Percentiles rank a stretch among this genome's conserved stretches.
phyloP scores from a whole-genome alignment of 106 monocot species.

The Dioscorea zingiberensis region DNA sequence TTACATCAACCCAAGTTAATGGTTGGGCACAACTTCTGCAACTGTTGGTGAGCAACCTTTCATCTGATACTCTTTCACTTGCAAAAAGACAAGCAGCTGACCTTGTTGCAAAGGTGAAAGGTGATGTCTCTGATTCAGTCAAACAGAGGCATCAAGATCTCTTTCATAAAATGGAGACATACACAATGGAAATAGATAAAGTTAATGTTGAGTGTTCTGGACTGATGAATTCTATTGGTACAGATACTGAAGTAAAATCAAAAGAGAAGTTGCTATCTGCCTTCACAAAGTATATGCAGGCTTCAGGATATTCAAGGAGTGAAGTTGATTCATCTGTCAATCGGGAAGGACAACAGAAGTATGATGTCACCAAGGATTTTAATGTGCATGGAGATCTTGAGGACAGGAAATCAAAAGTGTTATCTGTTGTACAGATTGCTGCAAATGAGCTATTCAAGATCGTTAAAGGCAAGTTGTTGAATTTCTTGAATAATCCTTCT shows the following conservation, averaged over 20 bases:
- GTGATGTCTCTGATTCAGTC: conserved; percentile 47
- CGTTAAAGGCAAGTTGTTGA: conserved; percentile 37
- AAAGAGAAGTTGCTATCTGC: conserved; percentile 61
- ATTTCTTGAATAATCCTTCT: conserved; percentile 20
- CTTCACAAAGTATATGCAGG: conserved; percentile 64
- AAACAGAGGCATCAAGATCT: conserved; percentile 68
- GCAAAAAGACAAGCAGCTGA: conserved; percentile 63
- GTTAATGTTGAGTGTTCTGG: conserved; percentile 56
- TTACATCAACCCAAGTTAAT: conserved; percentile 68
- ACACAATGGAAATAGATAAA: conserved; percentile 44
- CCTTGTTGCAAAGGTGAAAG: conserved; percentile 55
- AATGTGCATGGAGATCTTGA: conserved; percentile 27
- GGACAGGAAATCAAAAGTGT: conserved; percentile 37
- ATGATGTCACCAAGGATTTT: conserved; percentile 23
- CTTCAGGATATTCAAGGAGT: conserved; percentile 35
- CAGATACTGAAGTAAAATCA: conserved; percentile 55
- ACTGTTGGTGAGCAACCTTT: conserved; percentile 58
- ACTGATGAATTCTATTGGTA: conserved; percentile 60
- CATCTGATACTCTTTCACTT: conserved; percentile 66
- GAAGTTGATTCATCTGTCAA: conserved; percentile 22
- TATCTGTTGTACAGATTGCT: conserved; percentile 34
- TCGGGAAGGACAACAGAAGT: conserved; percentile 12
- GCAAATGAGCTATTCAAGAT: conserved; percentile 45
- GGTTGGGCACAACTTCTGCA: conserved; percentile 85
- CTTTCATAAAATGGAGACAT: conserved; percentile 52